These are phyloP conservation scores for Leccinum aurantiacum DNA, from an alignment of 768 basidiomycete species.

Conservation along the genomic window DNA sequence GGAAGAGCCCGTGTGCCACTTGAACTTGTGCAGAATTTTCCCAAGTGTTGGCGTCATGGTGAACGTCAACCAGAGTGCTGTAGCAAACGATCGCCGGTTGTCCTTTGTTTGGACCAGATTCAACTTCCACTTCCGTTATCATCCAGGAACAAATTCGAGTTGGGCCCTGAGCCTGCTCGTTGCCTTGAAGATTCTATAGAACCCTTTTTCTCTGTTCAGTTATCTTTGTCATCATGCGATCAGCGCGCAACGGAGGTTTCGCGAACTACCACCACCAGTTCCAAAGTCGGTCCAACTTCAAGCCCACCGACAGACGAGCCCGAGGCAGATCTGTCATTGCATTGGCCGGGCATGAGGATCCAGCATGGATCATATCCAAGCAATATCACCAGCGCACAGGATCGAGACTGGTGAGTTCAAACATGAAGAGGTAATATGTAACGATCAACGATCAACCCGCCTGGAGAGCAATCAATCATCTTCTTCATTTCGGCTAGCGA, in stretches of 20 bases:
- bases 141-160: too few relatives aligned
- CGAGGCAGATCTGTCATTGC: not conserved
- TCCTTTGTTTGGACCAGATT: conserved; percentile 16
- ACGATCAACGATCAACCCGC: conserved; percentile 19
- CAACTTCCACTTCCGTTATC: not conserved
- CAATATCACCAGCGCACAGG: not conserved
- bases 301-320: not conserved
- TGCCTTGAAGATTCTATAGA: too few relatives aligned
- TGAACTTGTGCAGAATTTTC: conserved; percentile 21
- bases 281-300: conserved; percentile 6
- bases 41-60: conserved; percentile 15
- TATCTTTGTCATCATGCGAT: conserved; percentile 3
- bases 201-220: not conserved
- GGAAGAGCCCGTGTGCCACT: conserved; percentile 1
- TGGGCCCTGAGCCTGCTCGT: not conserved
- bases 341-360: conserved; percentile 1
- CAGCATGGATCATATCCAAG: not conserved
- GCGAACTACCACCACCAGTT: not conserved
- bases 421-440: conserved; percentile 4
- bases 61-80: not conserved
- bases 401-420: conserved; percentile 5
- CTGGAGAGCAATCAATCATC: conserved; percentile 15
- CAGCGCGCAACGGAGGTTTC: not conserved
- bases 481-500: conserved; percentile 30
- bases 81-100: not conserved